A percentile compares a stretch with the other conserved stretches of the same genome.
These are phyloP conservation scores for Sistotremastrum niveocremeum DNA, from an alignment of 768 basidiomycete species.

Conservation along the genomic window DNA sequence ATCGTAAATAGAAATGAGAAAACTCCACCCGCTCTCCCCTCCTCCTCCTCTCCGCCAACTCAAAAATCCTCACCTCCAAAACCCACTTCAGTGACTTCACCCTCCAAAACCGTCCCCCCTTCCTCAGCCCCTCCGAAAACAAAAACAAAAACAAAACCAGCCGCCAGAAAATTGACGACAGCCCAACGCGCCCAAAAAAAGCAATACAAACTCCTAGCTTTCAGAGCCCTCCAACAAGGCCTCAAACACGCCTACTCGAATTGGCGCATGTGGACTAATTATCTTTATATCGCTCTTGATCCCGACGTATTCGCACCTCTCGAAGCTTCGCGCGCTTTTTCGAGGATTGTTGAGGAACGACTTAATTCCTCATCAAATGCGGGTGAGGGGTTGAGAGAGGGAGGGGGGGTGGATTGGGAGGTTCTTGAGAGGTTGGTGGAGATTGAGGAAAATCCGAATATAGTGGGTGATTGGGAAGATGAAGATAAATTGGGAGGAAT, in stretches of 20 bases:
- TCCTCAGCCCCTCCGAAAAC: neutral
- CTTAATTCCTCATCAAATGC: too few relatives aligned
- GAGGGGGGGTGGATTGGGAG: conserved; percentile 63
- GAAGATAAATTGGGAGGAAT: neutral
- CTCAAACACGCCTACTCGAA: conserved; percentile 75
- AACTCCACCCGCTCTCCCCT: neutral
- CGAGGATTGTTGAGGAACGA: conserved; percentile 71
- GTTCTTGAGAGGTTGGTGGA: conserved; percentile 83
- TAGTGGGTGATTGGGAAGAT: neutral
- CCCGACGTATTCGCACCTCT: conserved; percentile 78
- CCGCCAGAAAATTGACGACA: neutral
- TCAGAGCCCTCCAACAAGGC: conserved; percentile 85
- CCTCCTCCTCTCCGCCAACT: neutral
- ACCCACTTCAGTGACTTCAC: neutral
- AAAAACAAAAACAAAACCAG: neutral
- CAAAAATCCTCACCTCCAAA: neutral
- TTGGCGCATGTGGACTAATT: conserved; percentile 99
- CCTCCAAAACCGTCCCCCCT: neutral
- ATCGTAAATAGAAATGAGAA: too few relatives aligned
- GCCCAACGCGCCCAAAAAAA: conserved; percentile 9
- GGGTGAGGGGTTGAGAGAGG: conserved; percentile 17
- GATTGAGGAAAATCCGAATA: conserved; percentile 14
- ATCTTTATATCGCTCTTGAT: conserved; percentile 74
- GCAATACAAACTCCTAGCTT: conserved; percentile 67
- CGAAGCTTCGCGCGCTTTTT: conserved; percentile 75